Conservation (phyloP, 2,329 filamentous ascomycete genomes). For the Paraphoma chrysanthemicola region DNA sequence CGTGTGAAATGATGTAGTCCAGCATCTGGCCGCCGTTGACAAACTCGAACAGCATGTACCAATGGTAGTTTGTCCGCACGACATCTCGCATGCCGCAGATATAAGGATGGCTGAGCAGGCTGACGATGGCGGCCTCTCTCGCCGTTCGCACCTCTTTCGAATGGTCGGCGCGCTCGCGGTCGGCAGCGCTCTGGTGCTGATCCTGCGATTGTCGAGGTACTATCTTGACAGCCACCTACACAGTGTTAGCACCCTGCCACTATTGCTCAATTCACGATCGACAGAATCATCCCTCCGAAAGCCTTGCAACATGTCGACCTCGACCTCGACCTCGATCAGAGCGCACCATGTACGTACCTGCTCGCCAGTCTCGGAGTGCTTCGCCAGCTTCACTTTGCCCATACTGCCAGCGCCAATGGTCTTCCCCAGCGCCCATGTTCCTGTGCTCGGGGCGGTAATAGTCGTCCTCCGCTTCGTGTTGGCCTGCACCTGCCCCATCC, state of each 20-base stretch:
- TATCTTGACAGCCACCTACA: slow-evolving; percentile 93
- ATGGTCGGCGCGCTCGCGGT: slow-evolving; percentile 90
- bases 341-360: slow-evolving; percentile 65
- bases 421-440: slow-evolving; percentile 94
- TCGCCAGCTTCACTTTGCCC: slow-evolving; percentile 97
- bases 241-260: slow-evolving; percentile 16
- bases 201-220: slow-evolving; percentile 89
- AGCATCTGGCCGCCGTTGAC: slow-evolving; percentile 99
- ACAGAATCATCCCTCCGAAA: too few relatives aligned
- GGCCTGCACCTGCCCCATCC: slow-evolving; percentile 23
- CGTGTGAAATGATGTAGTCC: slow-evolving; percentile 99
- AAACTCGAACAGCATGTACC: slow-evolving; percentile 99
- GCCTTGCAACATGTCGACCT: too few relatives aligned
- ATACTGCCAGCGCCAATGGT: slow-evolving; percentile 98
- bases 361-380: slow-evolving; percentile 87
- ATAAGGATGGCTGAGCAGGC: slow-evolving; percentile 90
- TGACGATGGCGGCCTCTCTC: slow-evolving; percentile 94
- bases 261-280: too few relatives aligned
- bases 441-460: slow-evolving; percentile 81
- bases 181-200: slow-evolving; percentile 73
- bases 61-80: slow-evolving; percentile 94
- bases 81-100: slow-evolving; percentile 97
- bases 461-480: slow-evolving; percentile 69
- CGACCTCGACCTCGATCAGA: not conserved
- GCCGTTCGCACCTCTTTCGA: slow-evolving; percentile 96